phyloP scores from a whole-genome alignment of 2,329 filamentous ascomycete genomes.

The Aspergillus sp. region DNA sequence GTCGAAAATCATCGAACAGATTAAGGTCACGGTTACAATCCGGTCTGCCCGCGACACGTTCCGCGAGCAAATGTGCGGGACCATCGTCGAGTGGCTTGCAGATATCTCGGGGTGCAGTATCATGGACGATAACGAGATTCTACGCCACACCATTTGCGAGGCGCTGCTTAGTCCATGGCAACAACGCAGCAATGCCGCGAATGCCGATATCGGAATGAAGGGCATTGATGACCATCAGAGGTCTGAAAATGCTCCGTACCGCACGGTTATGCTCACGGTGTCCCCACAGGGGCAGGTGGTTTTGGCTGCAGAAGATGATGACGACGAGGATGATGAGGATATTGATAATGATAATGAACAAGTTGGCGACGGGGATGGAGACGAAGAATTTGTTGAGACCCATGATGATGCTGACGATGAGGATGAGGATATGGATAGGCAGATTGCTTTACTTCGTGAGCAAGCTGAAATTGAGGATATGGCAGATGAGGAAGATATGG shows the following conservation, averaged over 20 bases:
- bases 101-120: conserved; percentile 91
- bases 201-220: conserved; percentile 73
- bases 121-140: conserved; percentile 73
- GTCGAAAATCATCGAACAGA: conserved; percentile 86
- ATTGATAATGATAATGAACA: conserved; percentile 39
- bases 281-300: conserved; percentile 45
- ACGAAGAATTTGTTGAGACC: conserved; percentile 48
- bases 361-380: conserved; percentile 49
- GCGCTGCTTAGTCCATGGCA: conserved; percentile 88
- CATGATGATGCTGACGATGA: conserved; percentile 50
- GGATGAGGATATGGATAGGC: conserved; percentile 39
- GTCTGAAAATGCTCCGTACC: conserved; percentile 52
- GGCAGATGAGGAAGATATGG: conserved; percentile 52
- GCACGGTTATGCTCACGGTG: conserved; percentile 43
- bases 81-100: conserved; percentile 91
- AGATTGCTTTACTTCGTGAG: conserved; percentile 23
- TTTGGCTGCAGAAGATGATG: conserved; percentile 52
- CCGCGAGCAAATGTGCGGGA: conserved; percentile 97
- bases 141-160: conserved; percentile 83
- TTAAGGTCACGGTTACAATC: conserved; percentile 94
- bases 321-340: conserved; percentile 39
- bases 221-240: conserved; percentile 80
- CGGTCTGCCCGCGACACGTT: conserved; percentile 93
- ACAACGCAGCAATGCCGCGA: conserved; percentile 78
- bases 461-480: conserved; percentile 27